Base-by-base conservation (phyloP, 2,329 filamentous ascomycete species). In the Colletotrichum costaricense region DNA sequence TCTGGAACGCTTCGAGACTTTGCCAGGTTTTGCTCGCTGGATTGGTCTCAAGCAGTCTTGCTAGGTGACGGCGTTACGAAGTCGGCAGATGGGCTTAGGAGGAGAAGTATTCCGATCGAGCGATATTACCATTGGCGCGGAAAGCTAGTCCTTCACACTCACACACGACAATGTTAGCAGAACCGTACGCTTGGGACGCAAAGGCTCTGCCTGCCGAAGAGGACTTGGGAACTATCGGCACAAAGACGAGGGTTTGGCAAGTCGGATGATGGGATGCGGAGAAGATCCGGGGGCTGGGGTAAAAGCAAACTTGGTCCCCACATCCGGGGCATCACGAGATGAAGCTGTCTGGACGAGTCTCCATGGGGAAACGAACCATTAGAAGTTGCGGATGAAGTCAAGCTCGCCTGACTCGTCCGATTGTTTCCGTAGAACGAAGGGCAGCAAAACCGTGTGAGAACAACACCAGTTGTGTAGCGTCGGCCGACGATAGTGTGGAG, bases 221-320 rank as follows among this genome's bases (percentile, higher is more conserved):
- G 4, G 38, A 19, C 16, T 42, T 42, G 38, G 16, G 54, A 38
- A 19, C 16, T 35, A 59, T 33, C 42, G 49, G 28, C 4, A 28
- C 46, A 66, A 57, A 35, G 62, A 64, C 28, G 3, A 28, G 52
- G 38, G 7, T 42, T 57, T 57, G 33, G 54, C 24, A 52, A 12
- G 60, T 63, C 42, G 33, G 55, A 42, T 58, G 66, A 64, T 59
- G 70, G 56, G 57, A 64, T 73, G 67, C 67, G 70, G 70, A 73
- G 67, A 66, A 73, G 67, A 70, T 70, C 68, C 62, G 68, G 68
- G 68, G 68, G 60, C 60, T 60, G 70, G 70, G 66, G 70, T 70
- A 70, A 60, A 67, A 11, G n/a, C 11, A 11, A 55, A 42, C 26
- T 19, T 9, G 14, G 19, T 67, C 70, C 52, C 70, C 70, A 70